Evolutionary conservation across 352 stramenopile genomes (phyloP), one percentile per base, ranked within the genome.

Genomic region (Globisporangium uncinulatum): DNA sequence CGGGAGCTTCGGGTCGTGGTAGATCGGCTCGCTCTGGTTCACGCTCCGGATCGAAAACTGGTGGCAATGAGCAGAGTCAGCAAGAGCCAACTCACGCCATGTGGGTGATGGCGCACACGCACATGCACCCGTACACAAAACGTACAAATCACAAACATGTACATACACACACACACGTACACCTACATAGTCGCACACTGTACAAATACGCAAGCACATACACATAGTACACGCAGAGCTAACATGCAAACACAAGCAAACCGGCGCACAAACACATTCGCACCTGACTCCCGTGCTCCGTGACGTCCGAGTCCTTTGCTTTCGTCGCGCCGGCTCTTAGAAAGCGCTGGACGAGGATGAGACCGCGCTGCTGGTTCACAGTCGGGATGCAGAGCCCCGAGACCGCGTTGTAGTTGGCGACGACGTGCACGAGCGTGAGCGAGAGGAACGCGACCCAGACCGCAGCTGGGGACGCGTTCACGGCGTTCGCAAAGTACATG

Each of bases 391-490:
- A 87, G 21, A 98, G 73, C 14, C 81, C 74, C 57, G 79, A 83
- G n/a, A 98, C 90, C 31, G 76, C 79, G 45, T 93, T 71, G 74
- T 96, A 98, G 66, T 99, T 99, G 36, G 92, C 91, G 65, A 87
- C 94, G 24, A 98, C 87, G 74, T 99, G 96, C 17, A 98, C 58
- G 13, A 90, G 41, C 6, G 96, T 98, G 42, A 98, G 76, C n/a
- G 85, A 20, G 9, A 94, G 52, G 68, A 99, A 99, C 6, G 96
- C 83, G 32, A 83, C 61, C 94, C 94, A 98, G n/a, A 90, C 69
- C 1, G 78, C 76, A 48, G 62, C 63, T 39, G 62, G 60, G 11
- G 79, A 89, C 43, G 73, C 72, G 48, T 92, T 87, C 39, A 90
- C 73, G 20, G 72, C 76, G 61, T 84, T 87, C 51, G 77, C 76